These are phyloP conservation scores for Cytospora piceae DNA, from an alignment of 2,329 filamentous ascomycete species.

Conservation along the genomic window DNA sequence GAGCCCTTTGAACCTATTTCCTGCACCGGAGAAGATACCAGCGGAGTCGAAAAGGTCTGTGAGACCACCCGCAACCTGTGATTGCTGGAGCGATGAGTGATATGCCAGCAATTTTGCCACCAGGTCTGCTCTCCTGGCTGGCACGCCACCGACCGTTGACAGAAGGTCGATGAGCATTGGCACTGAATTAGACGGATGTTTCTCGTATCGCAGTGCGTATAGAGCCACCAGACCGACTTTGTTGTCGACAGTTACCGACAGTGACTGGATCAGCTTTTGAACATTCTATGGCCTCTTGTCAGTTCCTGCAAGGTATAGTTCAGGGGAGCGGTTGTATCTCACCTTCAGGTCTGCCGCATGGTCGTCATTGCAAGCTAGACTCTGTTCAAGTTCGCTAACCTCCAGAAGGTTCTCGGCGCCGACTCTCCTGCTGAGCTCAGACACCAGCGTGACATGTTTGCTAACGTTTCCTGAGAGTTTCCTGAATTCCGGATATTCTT, in stretches of 20 bases:
- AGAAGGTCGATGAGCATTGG: constrained; percentile 87
- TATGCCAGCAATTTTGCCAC: constrained; percentile 84
- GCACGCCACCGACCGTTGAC: constrained; percentile 78
- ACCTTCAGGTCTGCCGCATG: constrained; percentile 91
- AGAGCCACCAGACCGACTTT: constrained; percentile 90
- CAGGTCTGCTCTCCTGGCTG: constrained; percentile 74
- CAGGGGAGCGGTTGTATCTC: constrained; percentile 35
- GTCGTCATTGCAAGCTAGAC: constrained; percentile 94
- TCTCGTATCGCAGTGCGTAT: constrained; percentile 93
- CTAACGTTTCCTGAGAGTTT: constrained; percentile 97
- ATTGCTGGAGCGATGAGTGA: constrained; percentile 82
- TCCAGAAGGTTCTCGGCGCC: constrained; percentile 87
- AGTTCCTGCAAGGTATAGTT: constrained; percentile 1
- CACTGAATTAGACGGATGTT: constrained; percentile 80
- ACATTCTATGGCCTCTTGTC: constrained; percentile 60
- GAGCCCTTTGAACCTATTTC: constrained; percentile 87
- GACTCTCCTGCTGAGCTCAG: constrained; percentile 87
- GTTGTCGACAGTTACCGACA: constrained; percentile 75
- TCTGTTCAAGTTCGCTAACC: constrained; percentile 96
- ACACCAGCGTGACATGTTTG: constrained; percentile 95
- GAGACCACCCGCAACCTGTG: constrained; percentile 75
- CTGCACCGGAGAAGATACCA: constrained; percentile 87
- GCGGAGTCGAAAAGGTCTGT: constrained; percentile 90
- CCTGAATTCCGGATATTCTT: constrained; percentile 97
- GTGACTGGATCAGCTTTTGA: constrained; percentile 82